Evolutionary conservation across 1,139 yeast genomes (phyloP), one percentile per base, ranked within the genome.

Genomic region (Pichia sp.): DNA sequence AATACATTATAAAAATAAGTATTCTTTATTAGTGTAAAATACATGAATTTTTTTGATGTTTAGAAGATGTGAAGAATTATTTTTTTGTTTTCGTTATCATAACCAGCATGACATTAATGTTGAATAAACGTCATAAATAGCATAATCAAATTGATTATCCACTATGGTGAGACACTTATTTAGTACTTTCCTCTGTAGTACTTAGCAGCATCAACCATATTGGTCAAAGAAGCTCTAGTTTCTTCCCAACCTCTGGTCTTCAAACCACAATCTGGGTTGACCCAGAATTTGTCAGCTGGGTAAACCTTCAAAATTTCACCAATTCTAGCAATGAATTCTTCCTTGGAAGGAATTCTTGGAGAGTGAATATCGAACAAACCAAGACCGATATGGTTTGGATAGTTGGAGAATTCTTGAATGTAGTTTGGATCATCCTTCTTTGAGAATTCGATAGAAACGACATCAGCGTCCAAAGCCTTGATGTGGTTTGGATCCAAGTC

Each of bases 231-330:
- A 69, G 83, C 85, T 69, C 70, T 79, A 65, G 80, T 81, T 75
- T 81, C 86, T 63, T 80, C 77, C 85, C 85, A 81, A 58, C 84
- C 85, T 80, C 85, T 80, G 71, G 85, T 81, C 87, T 92, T 92
- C 77, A 92, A 84, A 85, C 99, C 99, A 86, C 99, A 93, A 81
- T 93, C 99, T 72, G 99, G 99, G 95, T 93, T 93, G 72, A 93
- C 95, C 98, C 98, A 93, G 85, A 93, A 88, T 79, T 92, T 92
- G 75, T 88, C 88, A 72, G 95, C 95, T 74, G 97, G 97, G 83
- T 92, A 93, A 62, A 88, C 95, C 80, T 91, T 90, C 77, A 93
- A 81, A 81, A 93, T 92, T 74, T 90, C 95, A 71, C 84, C 85
- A 72, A 93, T 89, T 81, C 97, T 91, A 73, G 86, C 78, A 74